These are phyloP conservation scores for Globisporangium middletonii DNA, from an alignment of 352 stramenopile genomes.

Conservation along the genomic window DNA sequence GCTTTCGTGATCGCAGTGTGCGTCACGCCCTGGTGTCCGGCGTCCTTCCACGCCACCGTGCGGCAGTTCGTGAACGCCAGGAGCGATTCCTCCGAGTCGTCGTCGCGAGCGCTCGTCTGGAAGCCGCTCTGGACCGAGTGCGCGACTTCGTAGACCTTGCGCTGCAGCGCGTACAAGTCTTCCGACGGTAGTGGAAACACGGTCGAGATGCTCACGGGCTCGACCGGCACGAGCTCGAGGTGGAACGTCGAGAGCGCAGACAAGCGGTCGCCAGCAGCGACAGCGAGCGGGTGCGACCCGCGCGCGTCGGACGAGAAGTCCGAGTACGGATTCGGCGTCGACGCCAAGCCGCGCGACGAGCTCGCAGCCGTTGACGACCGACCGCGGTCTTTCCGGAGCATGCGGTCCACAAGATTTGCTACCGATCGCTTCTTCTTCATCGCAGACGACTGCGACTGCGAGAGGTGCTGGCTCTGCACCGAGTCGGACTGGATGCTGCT, in stretches of 20 bases:
- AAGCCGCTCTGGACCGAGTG: slow-evolving; percentile 43
- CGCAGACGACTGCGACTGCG: slow-evolving; percentile 5
- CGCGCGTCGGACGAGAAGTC: slow-evolving; percentile 13
- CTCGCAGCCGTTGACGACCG: slow-evolving; percentile 7
- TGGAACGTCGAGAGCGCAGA: slow-evolving; percentile 12
- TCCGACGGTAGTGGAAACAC: slow-evolving; percentile 45
- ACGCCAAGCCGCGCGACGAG: not conserved
- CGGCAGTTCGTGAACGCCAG: slow-evolving; percentile 45
- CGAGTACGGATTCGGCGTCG: slow-evolving; percentile 15
- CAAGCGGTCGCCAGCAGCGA: slow-evolving; percentile 9
- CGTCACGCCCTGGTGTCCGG: slow-evolving; percentile 22
- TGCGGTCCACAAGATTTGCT: slow-evolving; percentile 11
- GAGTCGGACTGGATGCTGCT: slow-evolving; percentile 13
- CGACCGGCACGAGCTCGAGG: slow-evolving; percentile 30
- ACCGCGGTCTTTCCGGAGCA: slow-evolving; percentile 13
- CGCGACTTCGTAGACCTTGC: slow-evolving; percentile 46
- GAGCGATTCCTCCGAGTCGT: slow-evolving; percentile 31
- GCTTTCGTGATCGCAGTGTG: slow-evolving; percentile 41
- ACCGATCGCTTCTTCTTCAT: slow-evolving; percentile 17
- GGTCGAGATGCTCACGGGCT: slow-evolving; percentile 42
- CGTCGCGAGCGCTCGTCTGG: slow-evolving; percentile 27
- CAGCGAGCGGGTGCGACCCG: slow-evolving; percentile 8
- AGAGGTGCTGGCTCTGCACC: slow-evolving; percentile 4
- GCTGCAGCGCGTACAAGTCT: slow-evolving; percentile 41
- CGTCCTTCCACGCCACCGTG: slow-evolving; percentile 36